Conservation (phyloP, 306 rosid species). For the Vigna trinervia region DNA sequence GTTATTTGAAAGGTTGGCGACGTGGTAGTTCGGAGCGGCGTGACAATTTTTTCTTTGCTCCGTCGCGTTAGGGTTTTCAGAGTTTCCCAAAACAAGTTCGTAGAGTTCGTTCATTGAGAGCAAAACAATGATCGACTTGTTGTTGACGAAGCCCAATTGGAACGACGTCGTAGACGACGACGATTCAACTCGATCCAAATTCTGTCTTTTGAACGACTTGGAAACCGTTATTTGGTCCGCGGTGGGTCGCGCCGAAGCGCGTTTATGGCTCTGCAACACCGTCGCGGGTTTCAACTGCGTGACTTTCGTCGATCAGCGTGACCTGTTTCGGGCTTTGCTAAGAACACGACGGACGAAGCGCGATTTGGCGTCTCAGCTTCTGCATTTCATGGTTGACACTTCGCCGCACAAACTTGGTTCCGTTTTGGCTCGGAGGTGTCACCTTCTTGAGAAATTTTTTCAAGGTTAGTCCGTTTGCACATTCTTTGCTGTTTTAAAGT, state of each 20-base stretch:
- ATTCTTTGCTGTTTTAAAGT: neutral
- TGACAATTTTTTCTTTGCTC: neutral
- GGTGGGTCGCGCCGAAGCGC: constrained; percentile 74
- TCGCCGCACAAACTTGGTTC: constrained; percentile 63
- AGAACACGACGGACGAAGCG: constrained; percentile 50
- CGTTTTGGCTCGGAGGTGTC: constrained; percentile 60
- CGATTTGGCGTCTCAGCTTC: constrained; percentile 70
- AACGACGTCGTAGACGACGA: constrained; percentile 44
- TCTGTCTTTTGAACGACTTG: constrained; percentile 64
- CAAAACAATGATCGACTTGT: constrained; percentile 57
- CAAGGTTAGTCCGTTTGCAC: constrained; percentile 46
- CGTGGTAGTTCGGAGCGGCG: neutral
- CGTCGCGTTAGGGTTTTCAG: neutral
- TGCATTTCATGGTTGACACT: constrained; percentile 70
- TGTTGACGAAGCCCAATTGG: constrained; percentile 62
- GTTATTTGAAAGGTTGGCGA: neutral
- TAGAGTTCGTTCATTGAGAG: neutral
- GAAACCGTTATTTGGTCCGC: constrained; percentile 67
- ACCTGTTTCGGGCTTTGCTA: constrained; percentile 61
- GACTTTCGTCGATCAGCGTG: constrained; percentile 52
- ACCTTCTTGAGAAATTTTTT: constrained; percentile 65
- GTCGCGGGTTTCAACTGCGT: constrained; percentile 61
- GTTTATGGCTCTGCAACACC: constrained; percentile 81
- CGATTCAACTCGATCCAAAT: constrained; percentile 48
- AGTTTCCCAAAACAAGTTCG: neutral